Base-by-base conservation (phyloP, 495 filamentous ascomycete species). In the Hyaloscypha hepaticicola region DNA sequence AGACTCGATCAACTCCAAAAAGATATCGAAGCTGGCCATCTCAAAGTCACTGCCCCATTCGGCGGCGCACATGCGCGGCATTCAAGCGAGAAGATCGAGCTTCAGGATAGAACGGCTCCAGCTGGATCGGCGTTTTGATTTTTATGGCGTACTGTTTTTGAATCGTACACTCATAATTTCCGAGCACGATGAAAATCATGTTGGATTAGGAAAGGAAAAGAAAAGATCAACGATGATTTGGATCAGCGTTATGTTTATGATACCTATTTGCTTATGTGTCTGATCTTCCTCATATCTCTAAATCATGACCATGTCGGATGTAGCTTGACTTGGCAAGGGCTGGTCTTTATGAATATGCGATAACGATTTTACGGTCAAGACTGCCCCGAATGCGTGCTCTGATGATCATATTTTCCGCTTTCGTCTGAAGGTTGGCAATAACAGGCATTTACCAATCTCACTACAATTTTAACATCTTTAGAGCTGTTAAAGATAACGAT, bases 1-100 rank as follows among this genome's bases (percentile, higher is more conserved):
- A 71, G 79, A 38, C 70, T 86, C 38, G 82, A 86, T 56, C 67
- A 77, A 52, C 63, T 86, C 19, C 70, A 77, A 70, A 72, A 74
- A 57, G 78, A 84, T 63, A 85, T 85, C 66, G 81, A 84, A 74
- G 72, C 64, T 11, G 68, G 69, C 8, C 63, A 68, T 14, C 21
- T 71, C 21, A 71, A 68, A 49, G 38, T 71, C 38, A 19, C 33
- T 19, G 57, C 41, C n/a, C 63, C 63, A 9, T 28, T 51, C 26
- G 45, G 41, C n/a, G 48, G 21, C 12, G 49, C 19, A 19, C 25
- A 29, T 33, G 26, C 19, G 1, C 22, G 38, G 24, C 38, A 60
- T 34, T 19, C 26, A 31, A 31, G 27, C 7, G 59, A 61, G 59
- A 61, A 52, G 24, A 55, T 26, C 14, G 48, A 25, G 1, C 48